Conservation (phyloP, 345 rosid species). For the Rhizophora mangle region DNA sequence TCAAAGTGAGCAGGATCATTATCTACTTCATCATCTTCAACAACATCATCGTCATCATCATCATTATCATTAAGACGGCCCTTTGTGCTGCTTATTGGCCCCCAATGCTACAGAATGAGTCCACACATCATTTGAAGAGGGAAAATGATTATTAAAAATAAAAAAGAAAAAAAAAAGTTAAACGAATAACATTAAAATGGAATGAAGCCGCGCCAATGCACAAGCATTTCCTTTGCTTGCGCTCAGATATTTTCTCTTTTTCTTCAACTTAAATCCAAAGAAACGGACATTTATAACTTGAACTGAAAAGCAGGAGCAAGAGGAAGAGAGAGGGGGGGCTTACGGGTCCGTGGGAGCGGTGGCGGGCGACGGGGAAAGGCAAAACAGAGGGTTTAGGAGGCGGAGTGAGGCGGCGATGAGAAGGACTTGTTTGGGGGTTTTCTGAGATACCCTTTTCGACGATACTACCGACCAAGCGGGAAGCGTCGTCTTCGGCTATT, state of each 20-base stretch:
- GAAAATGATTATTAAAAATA: not conserved
- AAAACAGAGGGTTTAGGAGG: constrained; percentile 62
- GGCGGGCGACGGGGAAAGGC: constrained; percentile 88
- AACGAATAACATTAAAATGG: not conserved
- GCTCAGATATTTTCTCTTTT: too few relatives aligned
- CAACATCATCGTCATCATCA: constrained; percentile 30
- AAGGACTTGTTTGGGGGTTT: constrained; percentile 22
- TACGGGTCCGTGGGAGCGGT: constrained; percentile 88
- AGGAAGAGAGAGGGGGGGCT: constrained; percentile 18
- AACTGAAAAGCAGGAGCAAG: not conserved
- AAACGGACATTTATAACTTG: not conserved
- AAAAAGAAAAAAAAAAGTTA: not conserved
- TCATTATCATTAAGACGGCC: constrained; percentile 13
- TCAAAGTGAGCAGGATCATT: constrained; percentile 28
- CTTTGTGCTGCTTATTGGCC: constrained; percentile 30
- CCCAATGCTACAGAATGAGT: constrained; percentile 55
- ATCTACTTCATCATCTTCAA: constrained; percentile 33
- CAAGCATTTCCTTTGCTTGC: too few relatives aligned
- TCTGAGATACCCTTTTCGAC: constrained; percentile 63
- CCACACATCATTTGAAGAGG: not conserved
- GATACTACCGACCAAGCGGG: constrained; percentile 55
- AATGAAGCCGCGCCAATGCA: too few relatives aligned
- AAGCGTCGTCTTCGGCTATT: constrained; percentile 30
- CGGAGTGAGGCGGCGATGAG: constrained; percentile 27
- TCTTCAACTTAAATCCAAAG: not conserved